Evolutionary conservation across 148 eudicot species (phyloP).

Genomic region (Oxyria digyna): DNA sequence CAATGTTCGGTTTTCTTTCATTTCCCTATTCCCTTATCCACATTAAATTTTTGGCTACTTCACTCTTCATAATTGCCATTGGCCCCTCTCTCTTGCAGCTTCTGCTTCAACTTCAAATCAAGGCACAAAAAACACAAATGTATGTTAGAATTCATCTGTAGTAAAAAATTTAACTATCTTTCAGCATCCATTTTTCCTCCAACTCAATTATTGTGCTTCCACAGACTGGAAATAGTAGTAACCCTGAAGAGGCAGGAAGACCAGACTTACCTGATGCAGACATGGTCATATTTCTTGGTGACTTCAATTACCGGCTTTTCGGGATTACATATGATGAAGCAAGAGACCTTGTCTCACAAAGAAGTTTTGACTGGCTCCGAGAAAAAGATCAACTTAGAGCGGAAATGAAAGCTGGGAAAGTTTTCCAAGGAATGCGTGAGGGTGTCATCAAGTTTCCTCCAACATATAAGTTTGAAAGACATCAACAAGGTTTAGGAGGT

Average conservation of each 20-base stretch:
- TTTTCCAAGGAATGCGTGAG: constrained; percentile 98
- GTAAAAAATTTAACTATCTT: too few species aligned
- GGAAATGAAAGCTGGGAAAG: constrained; percentile 96
- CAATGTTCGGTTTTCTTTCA: constrained; percentile 34
- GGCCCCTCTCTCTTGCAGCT: constrained; percentile 59
- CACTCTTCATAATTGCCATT: constrained; percentile 51
- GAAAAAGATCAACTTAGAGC: constrained; percentile 96
- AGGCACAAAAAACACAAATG: constrained; percentile 40
- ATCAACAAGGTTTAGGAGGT: constrained; percentile 93
- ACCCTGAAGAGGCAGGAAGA: constrained; percentile 49
- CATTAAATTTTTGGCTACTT: constrained; percentile 65
- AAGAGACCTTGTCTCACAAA: constrained; percentile 92
- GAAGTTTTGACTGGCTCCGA: constrained; percentile 95
- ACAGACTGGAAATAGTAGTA: constrained; percentile 4
- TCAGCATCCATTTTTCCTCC: too few species aligned
- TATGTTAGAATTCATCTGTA: constrained; percentile 22
- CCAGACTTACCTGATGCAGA: constrained; percentile 94
- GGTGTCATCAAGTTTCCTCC: constrained; percentile 86
- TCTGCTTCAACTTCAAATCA: constrained; percentile 63
- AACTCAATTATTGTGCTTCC: background rate
- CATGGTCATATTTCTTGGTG: constrained; percentile 79
- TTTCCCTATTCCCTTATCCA: constrained; percentile 66
- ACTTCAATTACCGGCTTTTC: constrained; percentile 91
- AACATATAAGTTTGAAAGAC: constrained; percentile 88
- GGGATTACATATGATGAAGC: constrained; percentile 99